Base-by-base conservation (phyloP, 805 yeast species). In the Priceomyces castillae region DNA sequence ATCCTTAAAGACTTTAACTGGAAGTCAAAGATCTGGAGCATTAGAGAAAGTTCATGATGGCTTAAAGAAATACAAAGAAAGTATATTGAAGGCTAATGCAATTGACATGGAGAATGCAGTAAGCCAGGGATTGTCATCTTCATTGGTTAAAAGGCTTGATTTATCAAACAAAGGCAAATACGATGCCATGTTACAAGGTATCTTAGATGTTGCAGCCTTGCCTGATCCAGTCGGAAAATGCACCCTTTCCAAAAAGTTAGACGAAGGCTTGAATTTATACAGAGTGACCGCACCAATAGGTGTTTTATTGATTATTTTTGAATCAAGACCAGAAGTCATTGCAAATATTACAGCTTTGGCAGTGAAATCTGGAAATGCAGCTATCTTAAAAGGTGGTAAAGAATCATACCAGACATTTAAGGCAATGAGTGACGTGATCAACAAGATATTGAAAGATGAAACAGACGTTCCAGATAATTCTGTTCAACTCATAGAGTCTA, bases 301-400 rank as follows among this genome's bases (percentile, higher is more conserved):
- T 15, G 97, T 89, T 0, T 65, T 94, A 36, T 72, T 94, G 48
- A 90, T 94, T 37, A 95, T 94, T 43, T 94, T 94, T 62, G 99
- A 94, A 66, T 81, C 96, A 23, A 79, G 99, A 58, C 99, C 99
- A 30, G 99, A 94, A 62, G 99, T 94, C 9, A 94, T 94, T 70
- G 99, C 99, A 42, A 95, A 94, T 61, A 94, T 94, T 57, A 85
- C 97, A 11, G 94, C 99, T 0, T 74, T 94, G 56, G 96, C 98
- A 15, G 83, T 94, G 61, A 94, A 95, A 64, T 89, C 97, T 1
- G 98, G 97, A 38, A 94, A 94, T 61, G 86, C 97, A 7, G 99
- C 97, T 40, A 94, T 94, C 44, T 75, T 94, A 59, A 94, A 94
- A 67, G 99, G 99, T 53, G 99, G 99, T 46, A 92, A 90, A 63